Evolutionary conservation across 1,284 basidiomycete genomes (phyloP), one percentile per base, ranked within the genome.

Genomic region (Trametes hirsuta): DNA sequence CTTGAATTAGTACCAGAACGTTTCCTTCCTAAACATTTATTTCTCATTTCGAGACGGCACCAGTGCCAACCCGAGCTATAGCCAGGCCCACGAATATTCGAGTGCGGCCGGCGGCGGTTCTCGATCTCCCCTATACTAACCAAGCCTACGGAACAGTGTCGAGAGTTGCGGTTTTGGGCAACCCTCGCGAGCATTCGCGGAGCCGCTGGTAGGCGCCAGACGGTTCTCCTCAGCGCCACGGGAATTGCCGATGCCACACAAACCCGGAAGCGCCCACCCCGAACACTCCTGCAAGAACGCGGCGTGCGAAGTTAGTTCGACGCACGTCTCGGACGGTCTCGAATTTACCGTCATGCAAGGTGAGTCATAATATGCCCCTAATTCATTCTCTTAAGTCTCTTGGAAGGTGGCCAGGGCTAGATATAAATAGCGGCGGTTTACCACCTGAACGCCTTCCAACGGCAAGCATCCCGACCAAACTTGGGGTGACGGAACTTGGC

Each of bases 171-270:
- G 11, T 40, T 18, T 12, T 12, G 11, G 39, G 12, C 39, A 40
- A 18, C 39, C 4, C 39, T 12, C 49, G 49, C 41, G 47, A 45
- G 25, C 8, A 4, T 56, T 56, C 47, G 55, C 47, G 55, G 41
- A 56, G 24, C 42, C n/a, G 15, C 55, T 10, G 21, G 47, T 50
- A 56, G 34, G 58, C 58, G 58, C 58, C 21, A 24, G 47, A 25
- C 0, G 10, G 44, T 35, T 10, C n/a, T 18, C 21, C 21, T 22
- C 36, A 21, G 18, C 14, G 5, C 9, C 22, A 36, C 58, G 58
- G 53, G 9, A 36, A 25, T 47, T 56, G 49, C 54, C 59, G 59
- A 22, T 25, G 30, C 46, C 41, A 53, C 50, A 48, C 40, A 47
- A 24, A 24, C 30, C 12, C 41, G 24, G 21, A 41, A 61, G 54